Conservation (phyloP, 169 alveolate genomes). For the Plasmodium yoelii region DNA sequence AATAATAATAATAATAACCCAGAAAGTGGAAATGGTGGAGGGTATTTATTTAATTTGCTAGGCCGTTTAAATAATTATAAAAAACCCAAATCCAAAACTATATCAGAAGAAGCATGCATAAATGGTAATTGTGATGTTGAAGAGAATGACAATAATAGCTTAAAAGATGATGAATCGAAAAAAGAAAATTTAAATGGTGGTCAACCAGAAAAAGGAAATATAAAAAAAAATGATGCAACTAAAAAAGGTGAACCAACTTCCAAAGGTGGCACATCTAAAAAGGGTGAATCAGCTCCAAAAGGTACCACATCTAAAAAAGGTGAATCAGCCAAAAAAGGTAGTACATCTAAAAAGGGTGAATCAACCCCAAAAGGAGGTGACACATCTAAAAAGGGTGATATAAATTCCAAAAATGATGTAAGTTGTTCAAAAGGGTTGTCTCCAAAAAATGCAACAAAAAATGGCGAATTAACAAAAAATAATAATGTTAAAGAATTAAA, state of each 20-base stretch:
- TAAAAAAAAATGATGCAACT: neutral
- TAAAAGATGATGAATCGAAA: neutral
- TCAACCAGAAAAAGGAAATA: neutral
- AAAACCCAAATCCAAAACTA: slow-evolving; percentile 16
- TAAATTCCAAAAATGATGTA: neutral
- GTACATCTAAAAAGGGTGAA: neutral
- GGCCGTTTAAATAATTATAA: slow-evolving; percentile 53
- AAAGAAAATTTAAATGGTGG: neutral
- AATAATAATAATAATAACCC: neutral
- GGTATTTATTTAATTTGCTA: slow-evolving; percentile 42
- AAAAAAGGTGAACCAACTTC: neutral
- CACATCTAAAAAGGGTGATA: neutral
- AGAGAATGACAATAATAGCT: neutral
- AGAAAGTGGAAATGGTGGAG: slow-evolving; percentile 1
- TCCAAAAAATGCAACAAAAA: neutral
- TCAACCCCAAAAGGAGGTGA: neutral
- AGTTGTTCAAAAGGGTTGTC: neutral
- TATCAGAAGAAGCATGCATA: neutral
- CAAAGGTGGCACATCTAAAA: neutral
- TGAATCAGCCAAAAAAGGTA: neutral
- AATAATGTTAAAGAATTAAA: neutral
- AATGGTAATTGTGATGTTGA: slow-evolving; percentile 6
- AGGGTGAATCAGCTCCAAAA: neutral
- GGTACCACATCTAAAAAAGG: neutral
- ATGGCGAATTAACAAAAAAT: neutral